phyloP scores from a whole-genome alignment of 306 rosid genomes.

The Cucurbita maxima region DNA sequence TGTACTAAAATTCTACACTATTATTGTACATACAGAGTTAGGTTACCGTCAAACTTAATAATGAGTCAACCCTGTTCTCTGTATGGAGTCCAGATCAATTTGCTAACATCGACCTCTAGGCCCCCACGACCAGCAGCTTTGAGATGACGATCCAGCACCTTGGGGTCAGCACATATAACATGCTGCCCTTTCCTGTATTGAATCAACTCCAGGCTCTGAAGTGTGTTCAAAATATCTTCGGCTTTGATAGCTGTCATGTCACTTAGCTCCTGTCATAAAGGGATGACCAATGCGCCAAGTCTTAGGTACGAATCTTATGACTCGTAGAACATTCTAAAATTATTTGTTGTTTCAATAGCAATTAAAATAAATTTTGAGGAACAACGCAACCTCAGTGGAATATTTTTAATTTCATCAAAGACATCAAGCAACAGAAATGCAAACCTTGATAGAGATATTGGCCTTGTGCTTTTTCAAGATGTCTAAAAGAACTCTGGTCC shows the following conservation, averaged over 20 bases:
- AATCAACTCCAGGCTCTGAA: slow-evolving; percentile 77
- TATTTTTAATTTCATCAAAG: background rate
- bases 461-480: slow-evolving; percentile 93
- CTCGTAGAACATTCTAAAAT: background rate
- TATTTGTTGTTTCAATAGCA: background rate
- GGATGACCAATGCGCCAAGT: background rate
- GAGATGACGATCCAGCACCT: slow-evolving; percentile 92
- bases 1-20: background rate
- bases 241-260: slow-evolving; percentile 99
- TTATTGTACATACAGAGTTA: background rate
- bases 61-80: slow-evolving; percentile 53
- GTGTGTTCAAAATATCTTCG: slow-evolving; percentile 80
- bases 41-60: background rate
- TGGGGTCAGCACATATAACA: slow-evolving; percentile 95
- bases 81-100: slow-evolving; percentile 96
- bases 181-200: slow-evolving; percentile 98
- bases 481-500: slow-evolving; percentile 95
- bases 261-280: slow-evolving; percentile 67
- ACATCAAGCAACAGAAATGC: background rate
- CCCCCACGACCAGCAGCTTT: slow-evolving; percentile 97
- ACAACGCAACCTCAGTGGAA: background rate
- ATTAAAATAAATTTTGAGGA: background rate
- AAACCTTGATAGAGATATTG: slow-evolving; percentile 88
- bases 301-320: background rate
- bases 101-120: slow-evolving; percentile 85